phyloP scores from a whole-genome alignment of 352 stramenopile genomes.

The Phytopythium ostracodes region DNA sequence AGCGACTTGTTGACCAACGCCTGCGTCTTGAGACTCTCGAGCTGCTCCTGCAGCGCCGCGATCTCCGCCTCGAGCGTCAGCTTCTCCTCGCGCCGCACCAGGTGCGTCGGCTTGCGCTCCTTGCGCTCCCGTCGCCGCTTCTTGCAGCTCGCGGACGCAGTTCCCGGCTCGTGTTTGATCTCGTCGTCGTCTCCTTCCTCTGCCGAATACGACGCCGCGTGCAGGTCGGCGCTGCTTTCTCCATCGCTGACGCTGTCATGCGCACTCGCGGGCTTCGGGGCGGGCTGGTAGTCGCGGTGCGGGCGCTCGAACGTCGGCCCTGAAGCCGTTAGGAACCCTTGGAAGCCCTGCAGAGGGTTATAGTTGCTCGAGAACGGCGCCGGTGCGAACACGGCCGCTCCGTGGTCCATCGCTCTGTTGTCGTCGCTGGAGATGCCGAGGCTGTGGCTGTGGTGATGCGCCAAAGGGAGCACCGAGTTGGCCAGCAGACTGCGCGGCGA shows the following conservation, averaged over 20 bases:
- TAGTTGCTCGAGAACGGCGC: background rate
- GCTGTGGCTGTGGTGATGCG: background rate
- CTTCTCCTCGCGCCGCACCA: slow-evolving; percentile 25
- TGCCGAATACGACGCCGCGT: slow-evolving; percentile 4
- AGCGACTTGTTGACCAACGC: slow-evolving; percentile 28
- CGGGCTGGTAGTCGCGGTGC: slow-evolving; percentile 9
- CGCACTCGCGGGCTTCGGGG: background rate
- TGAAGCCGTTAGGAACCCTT: background rate
- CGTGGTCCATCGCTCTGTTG: background rate
- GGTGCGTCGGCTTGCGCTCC: slow-evolving; percentile 25
- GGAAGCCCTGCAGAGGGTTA: slow-evolving; percentile 6
- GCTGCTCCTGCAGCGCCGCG: slow-evolving; percentile 15
- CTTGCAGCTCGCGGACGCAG: slow-evolving; percentile 6
- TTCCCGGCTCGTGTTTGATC: background rate
- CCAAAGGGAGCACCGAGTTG: slow-evolving; percentile 2
- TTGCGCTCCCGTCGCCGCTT: slow-evolving; percentile 10
- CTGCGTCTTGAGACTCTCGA: slow-evolving; percentile 30
- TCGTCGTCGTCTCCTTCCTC: slow-evolving; percentile 10
- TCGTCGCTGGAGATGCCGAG: background rate
- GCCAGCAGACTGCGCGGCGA: slow-evolving; percentile 14
- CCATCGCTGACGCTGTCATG: slow-evolving; percentile 12
- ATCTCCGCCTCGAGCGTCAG: slow-evolving; percentile 22
- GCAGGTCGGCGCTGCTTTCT: slow-evolving; percentile 16
- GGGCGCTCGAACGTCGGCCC: background rate
- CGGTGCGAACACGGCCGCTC: slow-evolving; percentile 1